Percentiles rank a stretch among this genome's conserved stretches.
Conservation (phyloP, 208 protist genomes). For the Herpetomonas samuelpessoai region DNA sequence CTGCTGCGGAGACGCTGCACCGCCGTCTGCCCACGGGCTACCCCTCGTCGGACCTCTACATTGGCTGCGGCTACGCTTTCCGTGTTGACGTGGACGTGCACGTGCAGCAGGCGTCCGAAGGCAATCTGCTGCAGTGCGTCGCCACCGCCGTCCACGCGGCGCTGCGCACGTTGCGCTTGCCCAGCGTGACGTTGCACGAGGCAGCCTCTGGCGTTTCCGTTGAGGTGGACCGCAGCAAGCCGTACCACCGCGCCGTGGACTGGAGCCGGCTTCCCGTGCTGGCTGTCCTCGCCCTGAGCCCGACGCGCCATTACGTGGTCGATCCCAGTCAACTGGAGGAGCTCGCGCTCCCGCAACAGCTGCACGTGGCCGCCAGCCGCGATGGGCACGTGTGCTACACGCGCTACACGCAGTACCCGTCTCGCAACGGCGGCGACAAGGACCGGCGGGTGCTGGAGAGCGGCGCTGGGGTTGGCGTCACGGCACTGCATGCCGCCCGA, state of each 20-base stretch:
- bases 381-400: slow-evolving; percentile 53
- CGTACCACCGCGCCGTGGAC: slow-evolving; percentile 44
- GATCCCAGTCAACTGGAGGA: slow-evolving; percentile 75
- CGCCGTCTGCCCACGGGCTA: slow-evolving; percentile 26
- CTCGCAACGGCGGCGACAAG: slow-evolving; percentile 54
- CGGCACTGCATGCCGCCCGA: slow-evolving; percentile 1
- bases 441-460: not conserved
- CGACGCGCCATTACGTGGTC: slow-evolving; percentile 77
- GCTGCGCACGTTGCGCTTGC: slow-evolving; percentile 50
- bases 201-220: slow-evolving; percentile 48
- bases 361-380: slow-evolving; percentile 55
- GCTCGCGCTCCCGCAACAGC: slow-evolving; percentile 74
- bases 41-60: slow-evolving; percentile 54
- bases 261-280: slow-evolving; percentile 66
- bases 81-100: slow-evolving; percentile 80
- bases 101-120: slow-evolving; percentile 57
- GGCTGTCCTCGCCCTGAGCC: slow-evolving; percentile 49
- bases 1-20: not conserved
- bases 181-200: slow-evolving; percentile 59
- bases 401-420: slow-evolving; percentile 65
- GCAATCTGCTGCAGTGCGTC: slow-evolving; percentile 50
- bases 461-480: not conserved
- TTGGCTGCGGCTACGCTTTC: slow-evolving; percentile 78
- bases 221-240: slow-evolving; percentile 67
- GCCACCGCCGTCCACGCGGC: slow-evolving; percentile 65